These are phyloP conservation scores for Didymella pomorum DNA, from an alignment of 2,329 filamentous ascomycete species.

Conservation along the genomic window DNA sequence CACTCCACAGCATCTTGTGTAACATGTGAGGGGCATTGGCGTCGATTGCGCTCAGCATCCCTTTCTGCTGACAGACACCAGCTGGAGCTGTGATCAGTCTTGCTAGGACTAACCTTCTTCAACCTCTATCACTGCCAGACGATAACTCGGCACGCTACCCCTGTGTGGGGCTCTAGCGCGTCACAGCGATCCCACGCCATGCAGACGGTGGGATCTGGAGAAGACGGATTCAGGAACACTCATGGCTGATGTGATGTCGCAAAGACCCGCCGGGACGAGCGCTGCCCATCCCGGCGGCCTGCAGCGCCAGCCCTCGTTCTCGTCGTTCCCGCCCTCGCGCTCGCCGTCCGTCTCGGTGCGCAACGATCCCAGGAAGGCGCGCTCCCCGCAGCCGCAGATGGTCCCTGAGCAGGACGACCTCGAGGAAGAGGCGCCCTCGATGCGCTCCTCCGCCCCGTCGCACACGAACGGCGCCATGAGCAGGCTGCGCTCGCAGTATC, in stretches of 20 bases:
- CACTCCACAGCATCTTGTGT: neutral
- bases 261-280: slow-evolving; percentile 29
- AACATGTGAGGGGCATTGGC: neutral
- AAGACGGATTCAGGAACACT: slow-evolving; percentile 30
- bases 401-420: slow-evolving; percentile 42
- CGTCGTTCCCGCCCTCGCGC: slow-evolving; percentile 47
- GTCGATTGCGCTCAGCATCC: neutral
- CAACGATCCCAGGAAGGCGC: slow-evolving; percentile 44
- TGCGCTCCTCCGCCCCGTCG: slow-evolving; percentile 37
- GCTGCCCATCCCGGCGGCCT: slow-evolving; percentile 22
- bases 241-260: slow-evolving; percentile 46
- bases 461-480: slow-evolving; percentile 8
- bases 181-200: slow-evolving; percentile 30
- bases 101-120: no score
- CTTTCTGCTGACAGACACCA: no score
- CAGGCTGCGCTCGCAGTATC: slow-evolving; percentile 59
- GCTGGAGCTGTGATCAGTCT: no score
- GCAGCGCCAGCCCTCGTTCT: slow-evolving; percentile 54
- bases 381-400: slow-evolving; percentile 49
- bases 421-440: slow-evolving; percentile 39
- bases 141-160: slow-evolving; percentile 22
- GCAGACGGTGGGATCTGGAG: slow-evolving; percentile 20
- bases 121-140: no score
- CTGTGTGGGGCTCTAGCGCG: slow-evolving; percentile 32
- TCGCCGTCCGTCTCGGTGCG: slow-evolving; percentile 50